Evolutionary conservation across 177 flowering plant species (phyloP), one percentile per base, ranked within the genome.

Genomic region (Tripterygium wilfordii): DNA sequence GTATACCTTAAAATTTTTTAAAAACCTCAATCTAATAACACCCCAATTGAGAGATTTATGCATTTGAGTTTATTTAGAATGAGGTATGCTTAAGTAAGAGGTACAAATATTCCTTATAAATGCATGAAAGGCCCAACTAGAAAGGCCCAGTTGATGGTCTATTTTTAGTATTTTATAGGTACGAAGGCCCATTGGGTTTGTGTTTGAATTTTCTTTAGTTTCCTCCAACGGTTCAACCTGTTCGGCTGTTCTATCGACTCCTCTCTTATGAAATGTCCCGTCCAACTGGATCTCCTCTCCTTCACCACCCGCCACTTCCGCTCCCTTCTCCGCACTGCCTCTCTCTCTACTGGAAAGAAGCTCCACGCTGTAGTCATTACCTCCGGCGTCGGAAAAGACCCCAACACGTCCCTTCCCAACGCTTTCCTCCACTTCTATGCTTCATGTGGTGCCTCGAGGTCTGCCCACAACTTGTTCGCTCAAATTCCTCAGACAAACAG

Each of bases 391-490:
- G 40, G 60, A 23, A 31, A 64, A 21, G 29, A 55, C 10, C 76
- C 71, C 0, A 39, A 33, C 28, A 9, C 72, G 25, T 85, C 56
- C 66, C 67, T 85, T 52, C 51, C n/a, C 68, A 85, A 85, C 29
- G 65, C 78, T 8, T 74, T 80, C 28, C 67, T 79, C 20, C 80
- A 79, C 23, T 30, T 78, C 31, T 80, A 82, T 48, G 67, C 83
- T 0, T 20, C 60, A 0, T 62, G 58, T 27, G 74, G 68, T 8
- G 15, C 8, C 21, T 0, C 55, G 0, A 14, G 16, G 1, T 52
- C 46, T 7, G 94, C 94, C 3, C 80, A 56, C 52, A 65, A 69
- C 7, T 25, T 74, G 65, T 85, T 85, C 62, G 78, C 78, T 35
- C 45, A 59, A 70, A 85, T 85, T 70, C 83, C 80, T 37, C 48